phyloP scores from a whole-genome alignment of 495 filamentous ascomycete species.

The Lasiosphaeria hispida region DNA sequence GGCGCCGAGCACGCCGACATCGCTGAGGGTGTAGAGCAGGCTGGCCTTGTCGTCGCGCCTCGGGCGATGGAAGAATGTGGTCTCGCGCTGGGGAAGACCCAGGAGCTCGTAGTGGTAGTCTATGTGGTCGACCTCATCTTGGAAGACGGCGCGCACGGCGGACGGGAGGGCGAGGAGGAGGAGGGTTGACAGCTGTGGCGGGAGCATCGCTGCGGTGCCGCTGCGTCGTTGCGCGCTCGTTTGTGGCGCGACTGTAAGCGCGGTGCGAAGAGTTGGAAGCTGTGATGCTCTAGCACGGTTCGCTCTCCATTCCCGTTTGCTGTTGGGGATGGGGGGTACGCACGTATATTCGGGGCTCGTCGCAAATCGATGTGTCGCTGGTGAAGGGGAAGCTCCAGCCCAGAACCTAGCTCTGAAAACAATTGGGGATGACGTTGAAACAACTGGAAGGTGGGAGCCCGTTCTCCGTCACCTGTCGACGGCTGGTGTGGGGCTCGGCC shows the following conservation, averaged over 20 bases:
- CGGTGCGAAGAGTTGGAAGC: background rate
- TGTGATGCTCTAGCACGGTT: background rate
- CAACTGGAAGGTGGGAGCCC: background rate
- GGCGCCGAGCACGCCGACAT: slow-evolving; percentile 77
- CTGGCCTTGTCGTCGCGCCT: slow-evolving; percentile 76
- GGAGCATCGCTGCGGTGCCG: slow-evolving; percentile 8
- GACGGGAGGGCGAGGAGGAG: slow-evolving; percentile 37
- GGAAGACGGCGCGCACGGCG: slow-evolving; percentile 65
- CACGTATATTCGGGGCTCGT: background rate
- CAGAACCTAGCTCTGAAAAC: background rate
- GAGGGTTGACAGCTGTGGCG: slow-evolving; percentile 18
- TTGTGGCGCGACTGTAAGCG: background rate
- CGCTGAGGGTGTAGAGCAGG: slow-evolving; percentile 85
- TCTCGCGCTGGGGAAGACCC: slow-evolving; percentile 72
- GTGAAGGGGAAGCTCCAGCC: background rate
- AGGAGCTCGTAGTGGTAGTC: slow-evolving; percentile 93
- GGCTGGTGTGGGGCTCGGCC: background rate
- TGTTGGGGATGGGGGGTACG: too few relatives aligned
- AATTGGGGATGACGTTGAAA: slow-evolving; percentile 8
- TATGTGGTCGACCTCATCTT: slow-evolving; percentile 85
- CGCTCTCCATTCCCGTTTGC: slow-evolving; percentile 4
- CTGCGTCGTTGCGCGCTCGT: background rate
- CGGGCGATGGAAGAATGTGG: slow-evolving; percentile 94
- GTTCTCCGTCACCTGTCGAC: background rate
- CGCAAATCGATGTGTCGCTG: background rate